These are phyloP conservation scores for Aleurites moluccanus DNA, from an alignment of 441 rosid genomes.

Conservation along the genomic window DNA sequence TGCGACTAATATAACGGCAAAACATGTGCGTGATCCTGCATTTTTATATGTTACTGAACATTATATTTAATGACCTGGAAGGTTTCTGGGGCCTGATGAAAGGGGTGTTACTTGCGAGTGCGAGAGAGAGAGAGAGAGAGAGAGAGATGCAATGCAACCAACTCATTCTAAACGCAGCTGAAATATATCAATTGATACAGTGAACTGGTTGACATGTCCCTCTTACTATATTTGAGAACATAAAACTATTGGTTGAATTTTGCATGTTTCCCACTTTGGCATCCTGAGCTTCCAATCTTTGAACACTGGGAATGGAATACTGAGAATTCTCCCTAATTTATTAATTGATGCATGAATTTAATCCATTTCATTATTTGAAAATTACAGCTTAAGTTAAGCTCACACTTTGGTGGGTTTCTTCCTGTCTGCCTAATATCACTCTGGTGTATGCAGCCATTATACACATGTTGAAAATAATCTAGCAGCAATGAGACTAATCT, in stretches of 20 bases:
- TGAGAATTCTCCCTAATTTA: background rate
- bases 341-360: background rate
- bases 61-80: no score
- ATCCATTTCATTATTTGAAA: background rate
- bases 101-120: background rate
- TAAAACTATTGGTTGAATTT: background rate
- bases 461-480: background rate
- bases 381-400: background rate
- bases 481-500: background rate
- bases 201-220: background rate
- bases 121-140: background rate
- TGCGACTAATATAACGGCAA: no score
- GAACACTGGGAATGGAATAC: background rate
- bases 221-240: background rate
- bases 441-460: background rate
- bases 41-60: no score
- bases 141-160: background rate
- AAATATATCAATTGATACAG: constrained; percentile 6
- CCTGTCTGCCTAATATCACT: background rate
- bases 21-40: no score
- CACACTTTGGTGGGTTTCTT: background rate
- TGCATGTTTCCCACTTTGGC: background rate
- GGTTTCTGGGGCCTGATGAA: background rate
- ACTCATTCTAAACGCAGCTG: background rate
- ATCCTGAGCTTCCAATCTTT: background rate